Base-by-base conservation (phyloP, 768 basidiomycete genomes). In the Auricularia heimuer region DNA sequence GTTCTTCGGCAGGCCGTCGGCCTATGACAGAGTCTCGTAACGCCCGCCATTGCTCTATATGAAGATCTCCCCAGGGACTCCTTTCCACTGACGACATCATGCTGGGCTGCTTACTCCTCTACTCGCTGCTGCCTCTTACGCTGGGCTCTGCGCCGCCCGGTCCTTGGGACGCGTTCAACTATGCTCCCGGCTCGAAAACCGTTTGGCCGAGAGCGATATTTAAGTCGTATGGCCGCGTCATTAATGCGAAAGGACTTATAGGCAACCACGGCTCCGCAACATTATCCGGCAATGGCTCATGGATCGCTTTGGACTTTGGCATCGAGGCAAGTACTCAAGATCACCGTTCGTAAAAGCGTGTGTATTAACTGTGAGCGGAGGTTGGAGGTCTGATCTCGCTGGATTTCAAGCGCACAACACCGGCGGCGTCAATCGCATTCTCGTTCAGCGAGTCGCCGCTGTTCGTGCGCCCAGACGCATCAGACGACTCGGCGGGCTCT, bases 371-470 rank as follows among this genome's bases (percentile, higher is more conserved):
- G 14, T 3, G 10, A 3, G 18, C 47, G 4, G 0, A 85, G 83
- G 79, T 84, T 58, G 83, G 83, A 1, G 83, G 83, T 0, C 73
- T 83, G 35, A 78, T 85, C 10, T 82, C 82, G 0, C 63, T 85
- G 61, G 80, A 76, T 66, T 75, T 85, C 51, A 71, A 76, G 62
- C 67, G 71, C 10, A 66, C 74, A 12, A 69, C 77, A 0, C 64
- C 75, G 0, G 65, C 68, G 0, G 76, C 56, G 1, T 35, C 56
- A 0, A 34, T 60, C 4, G 14, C 14, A 0, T 77, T 86, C 35
- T 80, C 83, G 0, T 86, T 84, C 75, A 83, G 82, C 1, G 84
- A 86, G 67, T 85, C 84, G 0, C 80, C 84, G 0, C 61, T 74
- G 42, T 84, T 84, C 74, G 83, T 85, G 34, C 77, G 81, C 18